A percentile compares a stretch with the other conserved stretches of the same genome.
Evolutionary conservation across 148 eudicot genomes (phyloP).

Genomic region (Rhododendron ferrugineum): DNA sequence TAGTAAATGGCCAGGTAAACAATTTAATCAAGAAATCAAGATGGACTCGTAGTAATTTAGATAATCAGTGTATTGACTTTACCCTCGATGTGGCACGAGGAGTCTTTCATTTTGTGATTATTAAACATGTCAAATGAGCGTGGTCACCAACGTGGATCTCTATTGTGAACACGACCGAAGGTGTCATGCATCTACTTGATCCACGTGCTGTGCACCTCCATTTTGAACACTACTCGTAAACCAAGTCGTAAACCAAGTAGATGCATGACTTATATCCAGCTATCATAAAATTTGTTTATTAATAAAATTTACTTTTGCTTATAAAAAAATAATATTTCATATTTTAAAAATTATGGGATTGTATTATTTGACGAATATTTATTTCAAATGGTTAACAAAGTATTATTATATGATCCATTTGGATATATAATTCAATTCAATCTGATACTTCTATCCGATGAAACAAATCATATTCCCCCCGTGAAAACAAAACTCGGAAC

Average conservation of each 20-base stretch:
- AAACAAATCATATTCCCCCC: no score
- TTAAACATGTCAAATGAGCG: not conserved
- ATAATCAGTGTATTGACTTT: not conserved
- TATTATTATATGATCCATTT: no score
- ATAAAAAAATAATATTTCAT: no score
- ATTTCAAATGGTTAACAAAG: no score
- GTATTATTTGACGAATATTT: no score
- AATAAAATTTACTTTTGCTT: no score
- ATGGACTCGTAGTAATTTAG: not conserved
- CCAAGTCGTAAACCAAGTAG: not conserved
- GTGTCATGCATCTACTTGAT: no score
- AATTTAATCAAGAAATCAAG: not conserved
- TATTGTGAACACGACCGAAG: not conserved
- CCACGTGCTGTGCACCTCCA: not conserved
- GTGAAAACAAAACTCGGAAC: not conserved
- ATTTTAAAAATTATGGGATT: no score
- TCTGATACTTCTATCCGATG: no score
- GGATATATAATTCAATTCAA: no score
- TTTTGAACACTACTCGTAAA: not conserved
- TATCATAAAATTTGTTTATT: no score
- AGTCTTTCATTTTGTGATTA: not conserved
- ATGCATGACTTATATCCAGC: not conserved
- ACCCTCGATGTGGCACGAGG: not conserved
- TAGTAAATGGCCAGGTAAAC: not conserved
- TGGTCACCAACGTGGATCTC: not conserved